Evolutionary conservation across 148 eudicot genomes (phyloP).

Genomic region (Polygonum aviculare): DNA sequence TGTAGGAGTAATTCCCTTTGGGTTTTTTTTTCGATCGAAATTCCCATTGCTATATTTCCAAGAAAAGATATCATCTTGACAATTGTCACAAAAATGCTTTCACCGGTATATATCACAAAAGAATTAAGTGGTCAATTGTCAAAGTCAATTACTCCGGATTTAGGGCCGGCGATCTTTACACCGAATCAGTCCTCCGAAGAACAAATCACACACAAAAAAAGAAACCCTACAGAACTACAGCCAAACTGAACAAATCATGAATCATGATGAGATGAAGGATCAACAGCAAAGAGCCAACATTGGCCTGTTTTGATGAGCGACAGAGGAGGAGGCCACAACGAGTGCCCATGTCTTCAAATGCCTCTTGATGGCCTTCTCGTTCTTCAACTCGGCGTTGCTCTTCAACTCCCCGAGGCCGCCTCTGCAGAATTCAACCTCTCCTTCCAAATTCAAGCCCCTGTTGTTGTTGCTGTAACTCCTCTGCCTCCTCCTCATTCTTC

Average conservation of each 20-base stretch:
- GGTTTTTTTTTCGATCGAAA: no score
- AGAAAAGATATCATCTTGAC: background rate
- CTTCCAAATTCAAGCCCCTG: conserved; percentile 4
- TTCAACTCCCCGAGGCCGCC: background rate
- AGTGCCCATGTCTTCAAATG: conserved; percentile 21
- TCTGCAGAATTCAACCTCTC: background rate
- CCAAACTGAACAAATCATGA: background rate
- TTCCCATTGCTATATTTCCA: background rate
- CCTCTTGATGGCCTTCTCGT: conserved; percentile 9
- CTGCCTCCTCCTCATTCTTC: background rate
- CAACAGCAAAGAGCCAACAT: conserved; percentile 5
- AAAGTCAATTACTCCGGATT: background rate
- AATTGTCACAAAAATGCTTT: background rate
- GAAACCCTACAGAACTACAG: background rate
- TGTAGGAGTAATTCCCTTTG: no score
- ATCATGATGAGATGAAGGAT: background rate
- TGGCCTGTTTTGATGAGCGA: background rate
- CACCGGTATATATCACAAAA: background rate
- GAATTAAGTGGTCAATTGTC: background rate
- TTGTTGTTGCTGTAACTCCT: background rate
- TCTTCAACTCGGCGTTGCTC: background rate
- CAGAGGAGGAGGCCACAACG: conserved; percentile 14
- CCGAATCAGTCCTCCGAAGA: background rate
- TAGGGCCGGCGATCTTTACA: background rate
- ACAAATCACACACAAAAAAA: background rate